Base-by-base conservation (phyloP, 768 basidiomycete species). In the Naganishia randhawae region DNA sequence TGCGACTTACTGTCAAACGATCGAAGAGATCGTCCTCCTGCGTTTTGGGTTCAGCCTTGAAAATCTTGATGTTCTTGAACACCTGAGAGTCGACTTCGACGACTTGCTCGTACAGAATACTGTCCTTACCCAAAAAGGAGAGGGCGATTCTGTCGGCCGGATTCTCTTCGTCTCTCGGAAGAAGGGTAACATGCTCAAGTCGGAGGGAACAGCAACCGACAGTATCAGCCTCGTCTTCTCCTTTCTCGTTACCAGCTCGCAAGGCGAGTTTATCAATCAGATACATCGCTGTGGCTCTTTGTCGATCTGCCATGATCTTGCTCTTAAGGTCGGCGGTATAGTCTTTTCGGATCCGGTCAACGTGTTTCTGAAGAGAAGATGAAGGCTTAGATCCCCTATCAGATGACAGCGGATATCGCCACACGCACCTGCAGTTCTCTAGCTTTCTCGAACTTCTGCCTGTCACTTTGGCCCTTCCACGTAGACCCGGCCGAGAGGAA, bases 41-140 rank as follows among this genome's bases (percentile, higher is more conserved):
- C 52, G 85, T 83, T 83, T 97, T 97, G 74, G 88, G 89, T 33
- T 91, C 88, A 64, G 78, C 79, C 80, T 99, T 98, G 86, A 96
- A 98, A 71, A 97, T 87, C 71, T 90, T 89, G 75, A 99, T 87
- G 80, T 98, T 99, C 84, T 97, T 98, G 86, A 93, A 99, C 39
- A 99, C 88, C 78, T 94, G 93, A 16, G 86, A 81, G 66, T 93
- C 90, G 68, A 98, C 92, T 63, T 87, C 82, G 57, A 97, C 92
- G 69, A 87, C 86, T 63, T 80, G 77, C 81, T 90, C 92, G 82
- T 95, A 98, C 53, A 96, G 86, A 76, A 99, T 98, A 66, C 94
- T 97, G 79, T 99, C 96, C 84, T 99, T 99, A 81, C 96, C 96
- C 66, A 98, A 85, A 83, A 98, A 99, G 81, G 98, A 96, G 80